These are phyloP conservation scores for Acrocalymma vagum DNA, from an alignment of 2,329 filamentous ascomycete genomes.

Conservation along the genomic window DNA sequence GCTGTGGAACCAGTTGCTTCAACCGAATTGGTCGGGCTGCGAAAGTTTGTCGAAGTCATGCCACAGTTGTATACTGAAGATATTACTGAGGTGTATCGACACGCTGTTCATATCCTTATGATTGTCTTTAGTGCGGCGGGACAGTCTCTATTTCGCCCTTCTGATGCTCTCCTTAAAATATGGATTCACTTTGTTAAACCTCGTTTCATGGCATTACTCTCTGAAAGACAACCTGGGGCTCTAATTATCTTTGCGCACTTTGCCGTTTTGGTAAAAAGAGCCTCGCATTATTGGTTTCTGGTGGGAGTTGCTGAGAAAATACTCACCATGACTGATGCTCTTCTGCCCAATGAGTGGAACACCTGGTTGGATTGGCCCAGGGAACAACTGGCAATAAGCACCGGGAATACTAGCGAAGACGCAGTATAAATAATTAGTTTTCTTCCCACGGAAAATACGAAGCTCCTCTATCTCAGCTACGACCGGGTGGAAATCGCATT, in stretches of 20 bases:
- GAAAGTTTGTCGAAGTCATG: constrained; percentile 16
- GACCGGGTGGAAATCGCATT: no score
- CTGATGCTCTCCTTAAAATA: constrained; percentile 17
- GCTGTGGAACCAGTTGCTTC: constrained; percentile 2
- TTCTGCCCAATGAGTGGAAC: constrained; percentile 24
- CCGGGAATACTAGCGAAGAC: no score
- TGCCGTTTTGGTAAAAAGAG: constrained; percentile 29
- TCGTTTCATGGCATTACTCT: constrained; percentile 25
- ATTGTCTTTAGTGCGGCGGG: constrained; percentile 9
- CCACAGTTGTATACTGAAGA: constrained; percentile 19
- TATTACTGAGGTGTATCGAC: constrained; percentile 20
- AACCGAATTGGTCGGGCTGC: constrained; percentile 17
- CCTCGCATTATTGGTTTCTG: constrained; percentile 22
- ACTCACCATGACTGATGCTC: constrained; percentile 13
- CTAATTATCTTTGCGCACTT: constrained; percentile 41
- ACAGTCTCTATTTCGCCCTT: constrained; percentile 7
- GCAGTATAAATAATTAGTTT: no score
- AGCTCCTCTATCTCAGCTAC: no score
- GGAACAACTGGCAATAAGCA: no score
- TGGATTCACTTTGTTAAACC: constrained; percentile 17
- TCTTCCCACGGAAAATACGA: no score
- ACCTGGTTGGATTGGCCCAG: constrained; percentile 27
- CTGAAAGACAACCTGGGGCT: constrained; percentile 27
- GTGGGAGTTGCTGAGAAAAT: constrained; percentile 20
- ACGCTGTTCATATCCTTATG: constrained; percentile 17